These are phyloP conservation scores for Sporisorium reilianum DNA, from an alignment of 1,284 basidiomycete species.

Conservation along the genomic window DNA sequence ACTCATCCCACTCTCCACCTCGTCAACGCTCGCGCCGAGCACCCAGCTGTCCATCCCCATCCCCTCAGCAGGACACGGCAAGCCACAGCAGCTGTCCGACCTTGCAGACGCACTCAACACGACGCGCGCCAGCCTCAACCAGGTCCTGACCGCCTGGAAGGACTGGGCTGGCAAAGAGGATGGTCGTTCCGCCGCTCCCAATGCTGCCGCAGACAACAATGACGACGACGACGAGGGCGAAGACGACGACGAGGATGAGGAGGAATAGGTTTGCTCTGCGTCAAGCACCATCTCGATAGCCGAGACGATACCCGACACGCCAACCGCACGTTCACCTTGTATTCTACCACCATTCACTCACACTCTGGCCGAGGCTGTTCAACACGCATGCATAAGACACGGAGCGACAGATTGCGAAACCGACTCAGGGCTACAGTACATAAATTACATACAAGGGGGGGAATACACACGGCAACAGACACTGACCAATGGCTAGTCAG, in stretches of 20 bases:
- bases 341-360: neutral
- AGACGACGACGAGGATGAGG: constrained; percentile 23
- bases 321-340: constrained; percentile 3
- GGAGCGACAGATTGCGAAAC: neutral
- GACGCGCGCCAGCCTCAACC: constrained; percentile 27
- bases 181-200: neutral
- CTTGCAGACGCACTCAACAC: constrained; percentile 39
- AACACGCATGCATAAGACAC: no score
- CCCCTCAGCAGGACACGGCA: constrained; percentile 6
- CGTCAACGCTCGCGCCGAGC: constrained; percentile 21
- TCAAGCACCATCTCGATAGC: neutral
- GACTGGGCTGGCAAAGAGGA: constrained; percentile 44
- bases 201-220: constrained; percentile 1
- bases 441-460: constrained; percentile 30
- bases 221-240: constrained; percentile 18
- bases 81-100: constrained; percentile 18
- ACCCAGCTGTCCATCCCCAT: constrained; percentile 26
- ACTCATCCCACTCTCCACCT: constrained; percentile 15
- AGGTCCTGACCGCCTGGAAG: constrained; percentile 39
- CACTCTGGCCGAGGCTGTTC: no score
- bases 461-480: constrained; percentile 13
- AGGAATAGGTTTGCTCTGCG: neutral
- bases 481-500: neutral
- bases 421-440: constrained; percentile 5
- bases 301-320: constrained; percentile 4